Percentiles rank a stretch among this genome's conserved stretches.
phyloP scores from a whole-genome alignment of 306 rosid species.

The Ceratonia siliqua region DNA sequence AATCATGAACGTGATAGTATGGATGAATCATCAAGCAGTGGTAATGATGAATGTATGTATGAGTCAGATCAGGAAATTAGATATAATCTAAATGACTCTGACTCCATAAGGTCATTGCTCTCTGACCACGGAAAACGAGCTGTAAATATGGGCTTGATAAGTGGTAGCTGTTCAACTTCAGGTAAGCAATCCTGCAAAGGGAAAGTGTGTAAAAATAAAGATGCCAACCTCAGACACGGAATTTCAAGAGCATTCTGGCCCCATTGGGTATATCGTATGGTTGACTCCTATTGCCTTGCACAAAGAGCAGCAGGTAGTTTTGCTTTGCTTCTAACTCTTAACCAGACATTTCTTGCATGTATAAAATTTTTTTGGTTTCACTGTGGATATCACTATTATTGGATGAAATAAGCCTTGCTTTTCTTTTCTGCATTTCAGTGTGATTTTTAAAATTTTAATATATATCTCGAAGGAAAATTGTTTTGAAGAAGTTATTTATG shows the following conservation, averaged over 20 bases:
- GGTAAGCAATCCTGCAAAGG: conserved; percentile 46
- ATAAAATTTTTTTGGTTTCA: neutral
- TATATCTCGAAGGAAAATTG: conserved; percentile 14
- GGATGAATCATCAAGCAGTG: conserved; percentile 57
- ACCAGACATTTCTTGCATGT: conserved; percentile 7
- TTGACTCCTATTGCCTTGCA: conserved; percentile 86
- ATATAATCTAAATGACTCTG: conserved; percentile 45
- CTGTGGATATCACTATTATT: neutral
- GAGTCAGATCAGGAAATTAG: conserved; percentile 53
- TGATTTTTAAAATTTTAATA: conserved; percentile 26
- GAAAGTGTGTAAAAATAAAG: conserved; percentile 36
- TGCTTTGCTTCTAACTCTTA: conserved; percentile 29
- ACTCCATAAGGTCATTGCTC: conserved; percentile 41
- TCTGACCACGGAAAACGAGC: conserved; percentile 44
- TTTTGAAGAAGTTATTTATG: neutral
- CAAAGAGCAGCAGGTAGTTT: conserved; percentile 80
- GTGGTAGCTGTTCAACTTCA: conserved; percentile 53
- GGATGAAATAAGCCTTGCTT: conserved; percentile 11
- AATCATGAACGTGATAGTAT: conserved; percentile 43
- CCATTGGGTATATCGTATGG: conserved; percentile 85
- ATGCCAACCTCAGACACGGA: conserved; percentile 43
- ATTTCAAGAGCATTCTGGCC: conserved; percentile 73
- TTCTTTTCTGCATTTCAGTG: conserved; percentile 16
- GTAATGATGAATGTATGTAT: conserved; percentile 42
- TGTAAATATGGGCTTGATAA: conserved; percentile 41